Conservation (phyloP, 768 basidiomycete genomes). For the Lepiota brunneoincarnata region DNA sequence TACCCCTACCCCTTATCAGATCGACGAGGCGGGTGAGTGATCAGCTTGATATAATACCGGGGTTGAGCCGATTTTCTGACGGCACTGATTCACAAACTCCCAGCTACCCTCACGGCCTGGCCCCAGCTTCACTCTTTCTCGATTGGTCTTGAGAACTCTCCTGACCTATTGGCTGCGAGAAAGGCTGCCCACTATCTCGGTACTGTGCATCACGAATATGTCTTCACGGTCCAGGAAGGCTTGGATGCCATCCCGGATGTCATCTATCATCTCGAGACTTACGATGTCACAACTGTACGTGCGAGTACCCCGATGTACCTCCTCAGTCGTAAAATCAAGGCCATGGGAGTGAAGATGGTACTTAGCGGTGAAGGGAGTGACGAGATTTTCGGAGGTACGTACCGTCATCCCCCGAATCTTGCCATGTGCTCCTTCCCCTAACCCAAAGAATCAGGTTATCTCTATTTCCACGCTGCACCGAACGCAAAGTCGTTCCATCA, state of each 20-base stretch:
- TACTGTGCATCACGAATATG: conserved; percentile 95
- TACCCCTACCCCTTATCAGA: conserved; percentile 43
- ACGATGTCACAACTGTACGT: conserved; percentile 97
- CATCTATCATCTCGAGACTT: conserved; percentile 97
- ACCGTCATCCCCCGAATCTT: background rate
- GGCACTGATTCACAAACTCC: background rate
- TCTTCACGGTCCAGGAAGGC: conserved; percentile 97
- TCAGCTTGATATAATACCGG: background rate
- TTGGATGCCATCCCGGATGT: conserved; percentile 97
- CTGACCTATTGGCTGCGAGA: conserved; percentile 90
- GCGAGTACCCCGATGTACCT: conserved; percentile 99
- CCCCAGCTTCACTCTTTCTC: conserved; percentile 98
- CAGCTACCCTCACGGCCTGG: conserved; percentile 83
- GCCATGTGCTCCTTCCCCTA: background rate
- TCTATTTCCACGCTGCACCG: conserved; percentile 99
- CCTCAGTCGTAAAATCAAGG: conserved; percentile 96
- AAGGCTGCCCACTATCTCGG: conserved; percentile 93
- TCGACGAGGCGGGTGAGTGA: conserved; percentile 53
- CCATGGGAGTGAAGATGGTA: conserved; percentile 99
- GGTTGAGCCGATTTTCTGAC: conserved; percentile 12
- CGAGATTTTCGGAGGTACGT: conserved; percentile 89
- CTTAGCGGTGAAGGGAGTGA: conserved; percentile 97
- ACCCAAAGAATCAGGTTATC: conserved; percentile 61
- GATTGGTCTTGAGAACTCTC: conserved; percentile 91
- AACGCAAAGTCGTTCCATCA: conserved; percentile 87